Evolutionary conservation across 1,284 basidiomycete genomes (phyloP), one percentile per base, ranked within the genome.

Genomic region (Neolentinus lepideus): DNA sequence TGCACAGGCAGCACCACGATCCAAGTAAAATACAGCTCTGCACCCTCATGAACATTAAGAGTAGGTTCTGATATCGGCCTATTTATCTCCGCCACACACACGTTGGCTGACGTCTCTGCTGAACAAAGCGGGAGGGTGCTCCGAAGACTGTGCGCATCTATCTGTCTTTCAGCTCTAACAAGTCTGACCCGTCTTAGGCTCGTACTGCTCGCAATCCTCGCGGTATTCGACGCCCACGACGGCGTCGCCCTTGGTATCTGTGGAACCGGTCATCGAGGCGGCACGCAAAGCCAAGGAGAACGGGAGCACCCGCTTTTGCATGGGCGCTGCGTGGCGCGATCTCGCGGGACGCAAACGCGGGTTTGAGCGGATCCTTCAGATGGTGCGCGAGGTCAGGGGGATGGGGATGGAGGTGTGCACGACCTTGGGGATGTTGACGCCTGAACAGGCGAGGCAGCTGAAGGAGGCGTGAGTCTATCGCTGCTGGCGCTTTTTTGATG

Each of bases 281-380:
- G 94, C 96, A 24, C 82, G 92, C 26, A 88, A 91, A 68, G 96
- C 96, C 27, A 98, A 98, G 69, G 94, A 78, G 60, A 98, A 98
- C 66, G 96, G 96, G 29, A 94, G 91, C 67, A 99, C 96, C 21
- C 81, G 96, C 24, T 98, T 98, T 76, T 99, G 96, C 71, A 98
- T 98, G 96, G 96, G 96, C 56, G 95, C 96, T 2, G 96, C 96
- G n/a, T 99, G 96, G 96, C 79, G 96, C 62, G 96, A 98, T 70
- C 81, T 98, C 51, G 86, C 91, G 26, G 95, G 96, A 2, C 83
- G 93, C 60, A 98, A 98, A 73, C 81, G 91, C 53, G 95, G 95
- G 1, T 99, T 99, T 65, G 90, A 98, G 69, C 84, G 86, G 62
- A 98, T 99, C 66, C 75, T 99, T 58, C 78, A 85, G 61, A 99